These are phyloP conservation scores for Yarrowia phangngaensis DNA, from an alignment of 805 yeast genomes.

Conservation along the genomic window DNA sequence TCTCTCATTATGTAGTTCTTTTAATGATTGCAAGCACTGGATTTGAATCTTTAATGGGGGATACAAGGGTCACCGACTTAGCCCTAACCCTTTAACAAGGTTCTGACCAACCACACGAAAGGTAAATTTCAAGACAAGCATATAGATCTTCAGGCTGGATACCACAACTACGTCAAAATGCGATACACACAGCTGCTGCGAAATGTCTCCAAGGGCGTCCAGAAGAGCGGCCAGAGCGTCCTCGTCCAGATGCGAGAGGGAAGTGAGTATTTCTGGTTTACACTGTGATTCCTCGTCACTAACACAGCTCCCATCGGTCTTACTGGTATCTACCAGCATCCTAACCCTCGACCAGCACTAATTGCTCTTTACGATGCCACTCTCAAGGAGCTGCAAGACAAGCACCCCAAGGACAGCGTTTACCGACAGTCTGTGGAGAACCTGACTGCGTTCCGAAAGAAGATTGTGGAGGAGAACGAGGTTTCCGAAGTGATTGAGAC, in stretches of 20 bases:
- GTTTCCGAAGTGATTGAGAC: conserved; percentile 63
- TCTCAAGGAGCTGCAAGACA: conserved; percentile 51
- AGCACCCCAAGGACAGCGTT: conserved; percentile 68
- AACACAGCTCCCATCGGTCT: conserved; percentile 64
- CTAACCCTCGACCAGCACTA: conserved; percentile 78
- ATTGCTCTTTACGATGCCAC: conserved; percentile 68
- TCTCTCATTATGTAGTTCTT: too few species aligned
- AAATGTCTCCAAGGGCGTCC: conserved; percentile 25
- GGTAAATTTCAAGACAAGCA: conserved; percentile 21
- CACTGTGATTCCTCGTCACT: conserved; percentile 2
- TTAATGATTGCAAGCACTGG: too few species aligned
- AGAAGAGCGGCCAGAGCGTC: conserved; percentile 27
- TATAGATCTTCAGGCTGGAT: conserved; percentile 22
- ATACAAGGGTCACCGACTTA: too few species aligned
- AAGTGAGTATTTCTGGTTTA: conserved; percentile 11
- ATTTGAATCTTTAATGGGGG: too few species aligned
- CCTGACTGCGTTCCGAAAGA: conserved; percentile 64
- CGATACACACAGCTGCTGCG: conserved; percentile 27
- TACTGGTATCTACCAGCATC: conserved; percentile 74
- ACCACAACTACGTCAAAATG: conserved; percentile 2
- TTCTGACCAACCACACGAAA: conserved; percentile 24
- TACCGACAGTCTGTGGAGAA: conserved; percentile 72
- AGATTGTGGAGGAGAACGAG: conserved; percentile 60
- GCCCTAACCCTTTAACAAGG: conserved; percentile 25
- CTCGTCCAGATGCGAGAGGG: conserved; percentile 26